Base-by-base conservation (phyloP, 805 yeast genomes). In the Cyberlindnera lachancei region DNA sequence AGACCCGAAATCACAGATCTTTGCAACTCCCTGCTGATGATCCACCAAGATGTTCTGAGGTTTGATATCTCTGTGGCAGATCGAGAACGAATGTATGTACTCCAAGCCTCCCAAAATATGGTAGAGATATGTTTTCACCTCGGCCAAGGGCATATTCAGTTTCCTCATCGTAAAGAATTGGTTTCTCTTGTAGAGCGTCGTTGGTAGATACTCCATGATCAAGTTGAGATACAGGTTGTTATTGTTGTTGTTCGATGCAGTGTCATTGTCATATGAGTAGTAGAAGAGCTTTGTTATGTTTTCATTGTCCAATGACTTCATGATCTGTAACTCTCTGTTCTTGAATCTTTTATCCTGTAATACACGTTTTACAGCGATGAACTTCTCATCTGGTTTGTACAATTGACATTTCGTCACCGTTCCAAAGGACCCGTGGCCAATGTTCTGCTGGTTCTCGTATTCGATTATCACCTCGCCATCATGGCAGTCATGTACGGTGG, bases 351-450 rank as follows among this genome's bases (percentile, higher is more conserved):
- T 84, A 60, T 92, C 99, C 56, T 92, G 97, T 17, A 90, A 68
- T n/a, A 92, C 99, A 46, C 94, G 74, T 59, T 92, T 92, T 53
- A 92, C 86, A 31, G 98, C 98, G 14, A 90, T 94, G 25, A 76
- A 71, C 18, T 37, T 27, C 47, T 79, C 83, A 38, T 81, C 76
- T 15, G 81, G 68, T 13, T 90, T 87, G 39, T 73, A 52, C 24
- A 92, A 65, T 37, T 73, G 76, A 6, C 95, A 86, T 45, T 85
- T 92, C 55, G 86, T 87, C n/a, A 92, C 98, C 21, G 87, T 88
- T 3, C 98, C 98, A 63, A 92, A 92, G n/a, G 97, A 88, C 9
- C 98, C 98, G 58, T 85, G 94, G n/a, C 98, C 98, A 25, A 90
- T 92, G 70, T 88, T 87, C 45, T 84, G 81, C 25, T 84, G 73